A percentile compares a stretch with the other conserved stretches of the same genome.
Conservation (phyloP, 352 stramenopile species). For the Pythium rishiriense region DNA sequence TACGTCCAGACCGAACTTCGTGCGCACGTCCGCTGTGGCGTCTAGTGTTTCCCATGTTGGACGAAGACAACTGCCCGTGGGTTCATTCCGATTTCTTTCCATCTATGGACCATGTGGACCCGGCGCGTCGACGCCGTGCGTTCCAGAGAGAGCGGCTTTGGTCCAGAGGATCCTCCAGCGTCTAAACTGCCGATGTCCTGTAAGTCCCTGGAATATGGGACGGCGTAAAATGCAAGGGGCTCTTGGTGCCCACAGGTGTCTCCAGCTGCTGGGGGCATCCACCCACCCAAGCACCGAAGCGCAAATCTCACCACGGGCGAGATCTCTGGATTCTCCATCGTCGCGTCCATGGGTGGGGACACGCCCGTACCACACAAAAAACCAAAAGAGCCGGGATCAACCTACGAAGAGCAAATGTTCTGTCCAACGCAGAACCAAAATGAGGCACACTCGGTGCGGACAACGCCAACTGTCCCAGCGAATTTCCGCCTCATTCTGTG, state of each 20-base stretch:
- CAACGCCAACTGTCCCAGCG: background rate
- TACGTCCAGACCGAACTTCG: too few relatives aligned
- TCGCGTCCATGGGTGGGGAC: background rate
- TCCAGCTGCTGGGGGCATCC: too few relatives aligned
- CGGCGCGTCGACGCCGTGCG: too few relatives aligned
- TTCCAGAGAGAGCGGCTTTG: background rate
- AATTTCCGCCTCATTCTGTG: background rate
- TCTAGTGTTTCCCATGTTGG: background rate
- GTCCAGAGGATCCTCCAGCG: too few relatives aligned
- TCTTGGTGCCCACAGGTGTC: too few relatives aligned
- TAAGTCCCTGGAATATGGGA: too few relatives aligned
- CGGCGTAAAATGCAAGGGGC: too few relatives aligned
- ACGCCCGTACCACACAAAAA: background rate
- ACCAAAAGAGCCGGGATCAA: slow-evolving; percentile 6
- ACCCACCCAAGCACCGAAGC: too few relatives aligned
- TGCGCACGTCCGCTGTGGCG: background rate
- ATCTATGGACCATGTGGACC: background rate
- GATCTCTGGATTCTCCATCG: background rate
- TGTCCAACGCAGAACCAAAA: too few relatives aligned
- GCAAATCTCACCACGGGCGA: background rate
- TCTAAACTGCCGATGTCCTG: too few relatives aligned
- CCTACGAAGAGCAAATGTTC: slow-evolving; percentile 12
- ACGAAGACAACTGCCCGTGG: background rate
- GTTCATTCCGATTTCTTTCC: background rate
- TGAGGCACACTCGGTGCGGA: too few relatives aligned